Base-by-base conservation (phyloP, 306 rosid genomes). In the Betula pendula region DNA sequence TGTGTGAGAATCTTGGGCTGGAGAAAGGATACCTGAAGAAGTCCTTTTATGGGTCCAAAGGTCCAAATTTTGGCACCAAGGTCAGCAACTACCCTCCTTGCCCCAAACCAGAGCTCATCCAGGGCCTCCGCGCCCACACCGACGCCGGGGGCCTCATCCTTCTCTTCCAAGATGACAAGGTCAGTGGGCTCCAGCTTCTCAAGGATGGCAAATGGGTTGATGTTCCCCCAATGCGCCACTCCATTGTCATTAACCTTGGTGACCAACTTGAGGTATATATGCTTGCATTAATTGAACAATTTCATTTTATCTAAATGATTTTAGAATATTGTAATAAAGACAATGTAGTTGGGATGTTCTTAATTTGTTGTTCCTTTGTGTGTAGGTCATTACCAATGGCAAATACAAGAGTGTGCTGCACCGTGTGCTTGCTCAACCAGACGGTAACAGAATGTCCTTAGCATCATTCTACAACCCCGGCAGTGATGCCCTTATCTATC, bases 391-490 rank as follows among this genome's bases (percentile, higher is more conserved):
- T 50, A 91, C 94, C 0, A 96, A 96, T 84, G 99, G 99, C 0
- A 92, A 89, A 78, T 96, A 96, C 82, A 96, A 92, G 84, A 96
- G 99, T 53, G 89, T 92, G 31, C 20, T 91, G 84, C 99, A 96
- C 84, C 80, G 97, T 3, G 99, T 96, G 70, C 73, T 88, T 70
- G 91, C 86, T 1, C 99, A 96, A 63, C 51, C 89, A 0, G 88
- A 96, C 11, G 99, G 96, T 0, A 87, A 79, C 29, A 91, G 99
- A 80, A 91, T 96, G 99, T 96, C 99, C 4, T 3, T 96, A 17
- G 99, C 99, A 4, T 96, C 99, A 19, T 96, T 96, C 86, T 92
- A 96, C 81, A 96, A 96, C 75, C 99, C 99, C 0, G 96, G 97
- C 0, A 77, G 88, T 71, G 98, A 96, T 71, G 98, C 99, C 17